Evolutionary conservation across 2,329 filamentous ascomycete genomes (phyloP).

Genomic region (Colletotrichum liriopes): DNA sequence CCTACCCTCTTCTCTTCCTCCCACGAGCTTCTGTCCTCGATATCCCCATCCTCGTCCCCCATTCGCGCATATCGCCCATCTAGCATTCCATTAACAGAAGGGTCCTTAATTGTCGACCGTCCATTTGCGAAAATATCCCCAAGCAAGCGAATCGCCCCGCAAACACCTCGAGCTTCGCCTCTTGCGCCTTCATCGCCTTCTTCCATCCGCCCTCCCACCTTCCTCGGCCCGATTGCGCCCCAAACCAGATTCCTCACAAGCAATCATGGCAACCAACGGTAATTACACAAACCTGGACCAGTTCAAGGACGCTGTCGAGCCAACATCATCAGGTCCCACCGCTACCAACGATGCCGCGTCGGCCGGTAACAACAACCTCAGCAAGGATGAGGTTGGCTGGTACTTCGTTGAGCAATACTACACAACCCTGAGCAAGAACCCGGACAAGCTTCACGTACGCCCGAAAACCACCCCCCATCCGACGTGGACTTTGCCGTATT

Average conservation of each 20-base stretch:
- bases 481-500: neutral
- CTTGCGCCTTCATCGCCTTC: constrained; percentile 17
- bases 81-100: constrained; percentile 21
- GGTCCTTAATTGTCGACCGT: constrained; percentile 18
- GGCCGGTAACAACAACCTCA: constrained; percentile 64
- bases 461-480: constrained; percentile 39
- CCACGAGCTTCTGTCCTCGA: constrained; percentile 2
- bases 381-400: constrained; percentile 98
- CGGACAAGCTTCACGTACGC: constrained; percentile 89
- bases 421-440: constrained; percentile 93
- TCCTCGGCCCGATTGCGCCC: constrained; percentile 39
- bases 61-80: constrained; percentile 29
- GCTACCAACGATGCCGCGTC: constrained; percentile 52
- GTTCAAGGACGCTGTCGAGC: constrained; percentile 56
- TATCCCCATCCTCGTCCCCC: constrained; percentile 10
- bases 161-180: constrained; percentile 38
- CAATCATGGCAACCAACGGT: constrained; percentile 72
- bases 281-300: constrained; percentile 64
- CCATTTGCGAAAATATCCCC: constrained; percentile 19
- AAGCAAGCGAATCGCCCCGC: constrained; percentile 34
- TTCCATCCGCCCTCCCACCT: constrained; percentile 18
- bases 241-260: constrained; percentile 26
- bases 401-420: constrained; percentile 99
- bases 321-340: constrained; percentile 55
- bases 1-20: constrained; percentile 1